Evolutionary conservation across 345 rosid genomes (phyloP).

Genomic region (Citrus medica): DNA sequence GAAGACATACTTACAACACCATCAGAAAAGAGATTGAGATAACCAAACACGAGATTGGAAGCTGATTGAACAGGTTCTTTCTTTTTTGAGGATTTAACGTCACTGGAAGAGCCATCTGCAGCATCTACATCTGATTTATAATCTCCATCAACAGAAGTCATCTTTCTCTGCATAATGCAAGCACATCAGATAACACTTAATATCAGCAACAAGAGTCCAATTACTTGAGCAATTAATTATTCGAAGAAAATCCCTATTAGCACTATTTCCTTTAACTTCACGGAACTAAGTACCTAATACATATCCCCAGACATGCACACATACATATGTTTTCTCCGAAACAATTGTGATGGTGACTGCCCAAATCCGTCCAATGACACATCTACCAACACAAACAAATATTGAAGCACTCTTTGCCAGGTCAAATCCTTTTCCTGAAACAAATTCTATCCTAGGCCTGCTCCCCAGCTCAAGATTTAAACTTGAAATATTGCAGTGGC

Average conservation of each 20-base stretch:
- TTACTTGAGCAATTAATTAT: not conserved
- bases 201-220: constrained; percentile 4
- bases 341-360: not conserved
- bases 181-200: constrained; percentile 4
- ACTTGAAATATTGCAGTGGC: not conserved
- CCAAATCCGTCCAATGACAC: not conserved
- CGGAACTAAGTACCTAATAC: not conserved
- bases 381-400: not conserved
- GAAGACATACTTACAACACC: constrained; percentile 83
- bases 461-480: not conserved
- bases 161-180: constrained; percentile 59
- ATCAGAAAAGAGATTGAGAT: constrained; percentile 97
- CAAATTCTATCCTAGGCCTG: not conserved
- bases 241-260: not conserved
- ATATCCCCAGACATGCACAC: not conserved
- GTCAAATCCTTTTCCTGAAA: not conserved
- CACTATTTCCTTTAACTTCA: not conserved
- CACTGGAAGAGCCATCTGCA: constrained; percentile 21
- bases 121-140: constrained; percentile 37
- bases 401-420: not conserved
- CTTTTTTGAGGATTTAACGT: constrained; percentile 27
- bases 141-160: constrained; percentile 29
- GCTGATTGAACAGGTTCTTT: constrained; percentile 39
- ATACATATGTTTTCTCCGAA: not conserved
- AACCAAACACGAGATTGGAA: constrained; percentile 89